phyloP scores from a whole-genome alignment of 192 early-diverging fungal genomes.

The Coemansia sp. region DNA sequence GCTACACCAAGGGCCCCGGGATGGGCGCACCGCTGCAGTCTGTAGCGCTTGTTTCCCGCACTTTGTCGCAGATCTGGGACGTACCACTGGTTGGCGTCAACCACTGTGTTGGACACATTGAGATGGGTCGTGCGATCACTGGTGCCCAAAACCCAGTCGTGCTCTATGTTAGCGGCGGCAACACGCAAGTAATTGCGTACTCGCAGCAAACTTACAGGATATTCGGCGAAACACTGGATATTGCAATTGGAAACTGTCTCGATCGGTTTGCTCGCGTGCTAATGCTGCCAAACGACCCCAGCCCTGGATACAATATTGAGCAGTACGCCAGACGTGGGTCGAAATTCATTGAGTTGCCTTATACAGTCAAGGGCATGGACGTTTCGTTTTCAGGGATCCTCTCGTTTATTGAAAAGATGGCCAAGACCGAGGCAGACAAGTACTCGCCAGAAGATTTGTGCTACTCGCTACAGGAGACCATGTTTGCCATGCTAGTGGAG shows the following conservation, averaged over 20 bases:
- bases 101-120: constrained; percentile 98
- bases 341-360: constrained; percentile 88
- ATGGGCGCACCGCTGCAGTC: constrained; percentile 96
- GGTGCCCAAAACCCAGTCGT: constrained; percentile 94
- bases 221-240: constrained; percentile 98
- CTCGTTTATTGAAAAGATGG: constrained; percentile 80
- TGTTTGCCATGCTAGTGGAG: constrained; percentile 99
- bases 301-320: constrained; percentile 98
- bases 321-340: constrained; percentile 91
- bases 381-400: constrained; percentile 98
- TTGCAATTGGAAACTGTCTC: constrained; percentile 97
- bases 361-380: constrained; percentile 99
- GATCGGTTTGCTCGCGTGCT: constrained; percentile 97
- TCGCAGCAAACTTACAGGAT: constrained; percentile 92
- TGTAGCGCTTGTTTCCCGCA: constrained; percentile 92
- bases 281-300: constrained; percentile 94
- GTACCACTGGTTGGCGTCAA: constrained; percentile 95
- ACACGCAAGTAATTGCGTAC: constrained; percentile 99
- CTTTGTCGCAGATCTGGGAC: constrained; percentile 88
- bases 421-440: constrained; percentile 62
- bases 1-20: constrained; percentile 98
- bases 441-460: constrained; percentile 90
- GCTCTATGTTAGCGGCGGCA: constrained; percentile 97
- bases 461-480: constrained; percentile 94
- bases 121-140: constrained; percentile 98